A percentile compares a stretch with the other conserved stretches of the same genome.
These are phyloP conservation scores for Solanum lycopersicoides DNA, from an alignment of 257 asterid species.

Conservation along the genomic window DNA sequence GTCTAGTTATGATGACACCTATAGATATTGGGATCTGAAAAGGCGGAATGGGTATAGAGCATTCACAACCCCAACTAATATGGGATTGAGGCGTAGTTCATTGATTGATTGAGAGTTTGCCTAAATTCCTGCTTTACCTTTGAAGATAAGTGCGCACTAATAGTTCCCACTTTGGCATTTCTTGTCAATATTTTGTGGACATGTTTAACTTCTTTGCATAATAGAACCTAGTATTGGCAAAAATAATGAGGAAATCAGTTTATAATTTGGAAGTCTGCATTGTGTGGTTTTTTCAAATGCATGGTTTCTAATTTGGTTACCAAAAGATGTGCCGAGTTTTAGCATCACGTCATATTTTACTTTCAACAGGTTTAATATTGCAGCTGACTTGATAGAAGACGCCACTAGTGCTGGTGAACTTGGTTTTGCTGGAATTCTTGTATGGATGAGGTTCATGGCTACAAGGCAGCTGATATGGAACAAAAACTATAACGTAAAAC, in stretches of 20 bases:
- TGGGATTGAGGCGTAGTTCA: not conserved
- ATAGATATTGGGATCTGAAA: not conserved
- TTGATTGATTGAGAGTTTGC: not conserved
- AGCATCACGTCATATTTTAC: constrained; percentile 7
- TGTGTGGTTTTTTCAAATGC: not conserved
- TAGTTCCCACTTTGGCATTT: not conserved
- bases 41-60: not conserved
- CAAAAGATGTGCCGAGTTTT: not conserved
- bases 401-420: constrained; percentile 71
- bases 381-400: constrained; percentile 83
- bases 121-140: not conserved
- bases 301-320: not conserved
- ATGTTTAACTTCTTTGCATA: not conserved
- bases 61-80: not conserved
- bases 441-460: constrained; percentile 99
- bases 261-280: not conserved
- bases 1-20: not conserved
- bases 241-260: not conserved
- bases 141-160: not conserved
- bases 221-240: not conserved
- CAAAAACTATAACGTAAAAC: constrained; percentile 96
- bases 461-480: constrained; percentile 97
- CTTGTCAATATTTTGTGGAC: not conserved
- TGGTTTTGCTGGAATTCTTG: constrained; percentile 91
- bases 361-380: constrained; percentile 75